Conservation (phyloP, 768 basidiomycete species). For the Pleurotus giganteus region DNA sequence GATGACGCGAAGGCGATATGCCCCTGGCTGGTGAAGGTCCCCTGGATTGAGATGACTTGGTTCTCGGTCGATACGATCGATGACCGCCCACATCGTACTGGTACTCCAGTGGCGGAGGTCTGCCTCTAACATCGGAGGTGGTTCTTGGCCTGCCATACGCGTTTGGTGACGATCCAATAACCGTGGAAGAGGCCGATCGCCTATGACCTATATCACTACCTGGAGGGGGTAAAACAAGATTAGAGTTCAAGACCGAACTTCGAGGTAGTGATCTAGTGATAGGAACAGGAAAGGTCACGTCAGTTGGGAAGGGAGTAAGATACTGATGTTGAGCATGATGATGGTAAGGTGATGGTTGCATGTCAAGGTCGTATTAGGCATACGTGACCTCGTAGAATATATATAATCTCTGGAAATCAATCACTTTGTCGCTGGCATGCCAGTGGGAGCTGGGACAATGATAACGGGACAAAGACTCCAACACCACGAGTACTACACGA, state of each 20-base stretch:
- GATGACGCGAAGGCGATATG: conserved; percentile 4
- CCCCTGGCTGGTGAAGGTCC: not conserved
- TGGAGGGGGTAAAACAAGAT: not conserved
- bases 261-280: not conserved
- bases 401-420: not conserved
- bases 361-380: not conserved
- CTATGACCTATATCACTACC: not conserved
- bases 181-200: not conserved
- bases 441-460: too few species aligned
- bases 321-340: not conserved
- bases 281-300: conserved; percentile 1
- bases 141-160: not conserved
- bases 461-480: not conserved
- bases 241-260: not conserved
- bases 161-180: not conserved
- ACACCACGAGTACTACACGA: not conserved
- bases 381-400: too few species aligned
- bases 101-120: not conserved
- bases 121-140: not conserved
- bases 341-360: conserved; percentile 6
- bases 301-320: conserved; percentile 3
- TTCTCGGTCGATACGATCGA: not conserved
- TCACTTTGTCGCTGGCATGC: not conserved
- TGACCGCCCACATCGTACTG: not conserved
- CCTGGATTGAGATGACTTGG: not conserved